Percentiles rank a stretch among this genome's conserved stretches.
These are phyloP conservation scores for Tricholoma flavovirens DNA, from an alignment of 768 basidiomycete genomes.

Conservation along the genomic window DNA sequence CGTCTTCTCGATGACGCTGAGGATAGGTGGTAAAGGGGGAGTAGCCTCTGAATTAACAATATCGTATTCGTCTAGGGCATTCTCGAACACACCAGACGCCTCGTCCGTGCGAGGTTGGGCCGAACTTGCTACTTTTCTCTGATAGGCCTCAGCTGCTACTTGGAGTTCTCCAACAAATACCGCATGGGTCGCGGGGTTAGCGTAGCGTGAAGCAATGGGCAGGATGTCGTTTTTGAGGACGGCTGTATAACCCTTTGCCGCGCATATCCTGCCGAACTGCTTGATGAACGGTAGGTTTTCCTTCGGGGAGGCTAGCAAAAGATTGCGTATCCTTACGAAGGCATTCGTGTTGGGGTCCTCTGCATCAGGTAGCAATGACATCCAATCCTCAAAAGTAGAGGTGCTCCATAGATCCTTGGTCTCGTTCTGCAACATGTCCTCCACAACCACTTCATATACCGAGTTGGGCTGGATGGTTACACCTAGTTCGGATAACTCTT, in stretches of 20 bases:
- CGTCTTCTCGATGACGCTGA: slow-evolving; percentile 22
- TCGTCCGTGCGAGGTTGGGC: slow-evolving; percentile 1
- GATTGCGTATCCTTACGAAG: slow-evolving; percentile 10
- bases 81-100: slow-evolving; percentile 24
- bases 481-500: slow-evolving; percentile 33
- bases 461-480: slow-evolving; percentile 29
- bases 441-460: slow-evolving; percentile 34
- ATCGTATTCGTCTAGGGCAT: slow-evolving; percentile 25
- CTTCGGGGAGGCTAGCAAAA: slow-evolving; percentile 26
- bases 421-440: slow-evolving; percentile 21
- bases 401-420: slow-evolving; percentile 12
- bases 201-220: slow-evolving; percentile 17
- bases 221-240: slow-evolving; percentile 20
- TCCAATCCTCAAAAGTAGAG: slow-evolving; percentile 33
- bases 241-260: slow-evolving; percentile 38
- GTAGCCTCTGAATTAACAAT: slow-evolving; percentile 9
- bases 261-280: slow-evolving; percentile 38
- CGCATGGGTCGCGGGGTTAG: slow-evolving; percentile 5
- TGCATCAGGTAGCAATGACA: slow-evolving; percentile 35
- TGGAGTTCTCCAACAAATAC: slow-evolving; percentile 7
- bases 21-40: slow-evolving; percentile 14
- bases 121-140: not conserved
- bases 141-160: not conserved
- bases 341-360: slow-evolving; percentile 6
- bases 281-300: slow-evolving; percentile 31